Conservation (phyloP, 495 filamentous ascomycete genomes). For the Penicillium lagena region DNA sequence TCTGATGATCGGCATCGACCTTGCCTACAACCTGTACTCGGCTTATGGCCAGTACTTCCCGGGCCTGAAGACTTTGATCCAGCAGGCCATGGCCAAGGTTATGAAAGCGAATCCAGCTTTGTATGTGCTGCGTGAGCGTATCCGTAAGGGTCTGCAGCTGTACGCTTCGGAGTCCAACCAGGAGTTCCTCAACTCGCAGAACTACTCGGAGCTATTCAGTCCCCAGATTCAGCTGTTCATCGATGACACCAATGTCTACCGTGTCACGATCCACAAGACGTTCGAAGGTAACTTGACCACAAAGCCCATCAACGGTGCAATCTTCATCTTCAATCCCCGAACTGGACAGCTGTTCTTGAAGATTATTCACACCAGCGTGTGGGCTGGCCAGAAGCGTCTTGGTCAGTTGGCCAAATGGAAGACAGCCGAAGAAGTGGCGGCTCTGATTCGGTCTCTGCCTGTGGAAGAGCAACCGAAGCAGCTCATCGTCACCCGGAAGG, state of each 20-base stretch:
- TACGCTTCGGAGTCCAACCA: constrained; percentile 99
- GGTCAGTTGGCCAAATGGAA: constrained; percentile 99
- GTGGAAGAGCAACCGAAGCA: constrained; percentile 99
- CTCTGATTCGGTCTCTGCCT: constrained; percentile 91
- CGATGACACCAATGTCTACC: constrained; percentile 98
- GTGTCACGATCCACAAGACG: constrained; percentile 99
- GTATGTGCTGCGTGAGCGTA: constrained; percentile 95
- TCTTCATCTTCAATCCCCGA: constrained; percentile 99
- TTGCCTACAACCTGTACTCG: constrained; percentile 97
- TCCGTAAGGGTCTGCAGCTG: constrained; percentile 95
- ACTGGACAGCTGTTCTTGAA: constrained; percentile 98
- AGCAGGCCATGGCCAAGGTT: constrained; percentile 98
- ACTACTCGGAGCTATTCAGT: constrained; percentile 98
- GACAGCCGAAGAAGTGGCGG: constrained; percentile 99
- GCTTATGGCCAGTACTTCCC: constrained; percentile 99
- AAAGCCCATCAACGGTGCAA: constrained; percentile 99
- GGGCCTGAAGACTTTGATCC: constrained; percentile 89
- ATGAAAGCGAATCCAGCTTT: constrained; percentile 99
- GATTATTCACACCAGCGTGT: constrained; percentile 99
- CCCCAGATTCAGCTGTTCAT: constrained; percentile 99
- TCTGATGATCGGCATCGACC: constrained; percentile 96
- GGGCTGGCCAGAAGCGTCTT: constrained; percentile 98
- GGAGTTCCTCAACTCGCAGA: constrained; percentile 98
- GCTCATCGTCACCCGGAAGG: constrained; percentile 96
- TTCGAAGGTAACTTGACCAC: constrained; percentile 99